Base-by-base conservation (phyloP, 2,329 filamentous ascomycete genomes). In the Pseudocercospora pini-densiflorae region DNA sequence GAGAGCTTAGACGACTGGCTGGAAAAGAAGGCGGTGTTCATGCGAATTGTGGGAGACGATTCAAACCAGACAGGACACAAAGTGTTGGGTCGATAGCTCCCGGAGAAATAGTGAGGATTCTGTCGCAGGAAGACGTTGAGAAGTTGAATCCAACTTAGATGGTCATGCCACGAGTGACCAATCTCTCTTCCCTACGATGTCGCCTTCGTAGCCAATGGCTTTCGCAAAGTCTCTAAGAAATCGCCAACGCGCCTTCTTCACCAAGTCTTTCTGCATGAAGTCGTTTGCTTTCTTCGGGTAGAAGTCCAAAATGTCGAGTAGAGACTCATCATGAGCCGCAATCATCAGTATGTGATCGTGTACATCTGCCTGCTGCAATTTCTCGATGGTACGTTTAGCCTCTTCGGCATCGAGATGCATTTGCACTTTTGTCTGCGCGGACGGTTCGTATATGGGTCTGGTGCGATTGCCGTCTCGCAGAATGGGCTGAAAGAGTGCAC, bases 261-360 rank as follows among this genome's bases (percentile, higher is more conserved):
- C 79, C 81, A 82, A 84, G 0, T 79, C 81, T 69, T 84, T 82
- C 63, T 77, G 68, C 64, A 75, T 73, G 75, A 84, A 87, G 5
- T 77, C 78, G 69, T 86, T 83, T 10, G 81, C 80, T n/a, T 71
- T 77, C 59, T 79, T 77, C 0, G 85, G 85, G 69, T 85, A 88
- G 65, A 86, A 82, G 6, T 84, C 81, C 0, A 84, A 73, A 29
- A 83, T 75, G 24, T 77, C 75, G 36, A 81, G 60, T 54, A 86
- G 65, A 63, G 72, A 77, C 45, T 76, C 75, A 70, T 86, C 84
- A 69, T 86, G 84, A 7, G 84, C 82, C 27, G 84, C 78, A 1
- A 82, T 73, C 4, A 85, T 77, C 14, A 86, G 75, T 2, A 85
- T 71, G 45, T 81, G 77, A 14, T 81, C 79, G 7, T 77, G 71